Evolutionary conservation across 1,284 basidiomycete species (phyloP).

Genomic region (Waitea zeae): DNA sequence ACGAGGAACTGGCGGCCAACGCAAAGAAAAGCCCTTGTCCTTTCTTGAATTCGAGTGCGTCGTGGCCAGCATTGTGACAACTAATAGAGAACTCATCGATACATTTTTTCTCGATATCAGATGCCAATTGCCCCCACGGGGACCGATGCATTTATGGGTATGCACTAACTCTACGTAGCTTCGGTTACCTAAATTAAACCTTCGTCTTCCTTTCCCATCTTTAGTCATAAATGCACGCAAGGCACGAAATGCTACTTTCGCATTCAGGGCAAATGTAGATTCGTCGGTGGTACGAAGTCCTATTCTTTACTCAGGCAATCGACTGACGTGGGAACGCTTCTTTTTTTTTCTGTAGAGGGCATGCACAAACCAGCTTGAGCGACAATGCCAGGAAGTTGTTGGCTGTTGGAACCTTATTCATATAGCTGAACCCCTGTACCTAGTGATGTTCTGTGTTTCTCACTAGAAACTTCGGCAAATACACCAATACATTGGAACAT

Average conservation of each 20-base stretch:
- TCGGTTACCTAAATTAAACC: no score
- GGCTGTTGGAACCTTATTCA: not conserved
- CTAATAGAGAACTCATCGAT: conserved; percentile 1
- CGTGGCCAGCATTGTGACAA: not conserved
- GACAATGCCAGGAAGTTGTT: not conserved
- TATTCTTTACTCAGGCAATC: conserved; percentile 12
- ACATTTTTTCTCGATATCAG: conserved; percentile 16
- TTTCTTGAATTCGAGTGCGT: conserved; percentile 29
- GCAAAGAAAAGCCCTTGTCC: conserved; percentile 45
- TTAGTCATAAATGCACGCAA: conserved; percentile 36
- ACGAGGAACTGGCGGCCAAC: conserved; percentile 29
- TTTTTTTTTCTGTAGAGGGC: conserved; percentile 5
- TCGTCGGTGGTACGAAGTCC: conserved; percentile 38
- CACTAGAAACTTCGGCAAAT: no score
- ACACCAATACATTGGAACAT: no score
- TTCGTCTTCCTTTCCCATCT: no score
- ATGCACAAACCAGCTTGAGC: conserved; percentile 8
- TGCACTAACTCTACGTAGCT: no score
- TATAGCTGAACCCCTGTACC: not conserved
- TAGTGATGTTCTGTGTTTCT: no score
- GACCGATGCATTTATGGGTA: conserved; percentile 43
- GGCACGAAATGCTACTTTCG: conserved; percentile 29
- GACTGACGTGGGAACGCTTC: conserved; percentile 11
- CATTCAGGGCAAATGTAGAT: conserved; percentile 38
- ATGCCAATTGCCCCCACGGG: conserved; percentile 34